These are phyloP conservation scores for Xylaria palmicola DNA, from an alignment of 495 filamentous ascomycete genomes.

Conservation along the genomic window DNA sequence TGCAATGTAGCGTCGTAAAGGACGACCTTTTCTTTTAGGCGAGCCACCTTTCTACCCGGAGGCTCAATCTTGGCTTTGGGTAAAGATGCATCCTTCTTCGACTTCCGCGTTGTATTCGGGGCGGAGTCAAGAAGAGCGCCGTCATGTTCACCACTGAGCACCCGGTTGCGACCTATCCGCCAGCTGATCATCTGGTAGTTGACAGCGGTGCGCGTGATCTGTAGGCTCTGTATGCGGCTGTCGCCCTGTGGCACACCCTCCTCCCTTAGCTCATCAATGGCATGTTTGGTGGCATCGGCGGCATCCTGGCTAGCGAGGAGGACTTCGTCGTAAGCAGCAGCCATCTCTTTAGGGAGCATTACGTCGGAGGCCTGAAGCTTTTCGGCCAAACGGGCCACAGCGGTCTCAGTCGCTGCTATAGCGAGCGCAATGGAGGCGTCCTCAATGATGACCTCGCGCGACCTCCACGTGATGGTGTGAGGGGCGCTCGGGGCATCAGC, in stretches of 20 bases:
- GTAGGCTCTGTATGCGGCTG: conserved; percentile 84
- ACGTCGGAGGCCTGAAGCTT: conserved; percentile 60
- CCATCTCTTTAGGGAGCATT: conserved; percentile 56
- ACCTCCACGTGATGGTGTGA: conserved; percentile 83
- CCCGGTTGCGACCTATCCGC: conserved; percentile 89
- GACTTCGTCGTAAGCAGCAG: conserved; percentile 87
- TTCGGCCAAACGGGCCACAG: conserved; percentile 54
- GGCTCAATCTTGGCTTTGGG: conserved; percentile 57
- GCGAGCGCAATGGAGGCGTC: conserved; percentile 86
- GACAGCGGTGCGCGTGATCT: conserved; percentile 87
- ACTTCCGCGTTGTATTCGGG: conserved; percentile 39
- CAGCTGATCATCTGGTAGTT: conserved; percentile 92
- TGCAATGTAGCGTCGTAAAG: conserved; percentile 90
- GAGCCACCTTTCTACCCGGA: conserved; percentile 65
- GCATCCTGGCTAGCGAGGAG: conserved; percentile 91
- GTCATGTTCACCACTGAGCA: conserved; percentile 77
- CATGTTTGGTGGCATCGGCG: conserved; percentile 86
- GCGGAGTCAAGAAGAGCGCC: conserved; percentile 61
- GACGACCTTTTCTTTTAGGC: conserved; percentile 81
- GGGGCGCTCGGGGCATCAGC: conserved; percentile 60
- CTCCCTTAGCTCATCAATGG: conserved; percentile 81
- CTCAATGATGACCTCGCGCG: conserved; percentile 80
- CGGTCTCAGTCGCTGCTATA: conserved; percentile 56
- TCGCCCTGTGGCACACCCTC: conserved; percentile 87
- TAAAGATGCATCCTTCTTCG: conserved; percentile 42